Percentiles rank a stretch among this genome's conserved stretches.
Conservation (phyloP, 345 rosid genomes). For the Triadica sebifera region DNA sequence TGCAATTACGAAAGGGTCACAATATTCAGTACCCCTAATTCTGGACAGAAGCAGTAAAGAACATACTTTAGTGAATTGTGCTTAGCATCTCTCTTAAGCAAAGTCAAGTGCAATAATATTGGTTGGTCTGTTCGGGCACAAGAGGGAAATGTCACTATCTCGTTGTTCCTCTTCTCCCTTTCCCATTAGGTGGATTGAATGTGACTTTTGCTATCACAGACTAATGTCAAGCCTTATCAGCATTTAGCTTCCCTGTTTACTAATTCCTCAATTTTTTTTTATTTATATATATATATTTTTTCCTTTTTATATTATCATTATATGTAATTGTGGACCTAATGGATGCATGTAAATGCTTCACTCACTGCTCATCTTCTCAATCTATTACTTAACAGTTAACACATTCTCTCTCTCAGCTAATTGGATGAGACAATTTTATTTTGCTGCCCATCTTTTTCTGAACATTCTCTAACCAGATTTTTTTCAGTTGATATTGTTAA, state of each 20-base stretch:
- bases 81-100: neutral
- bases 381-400: no score
- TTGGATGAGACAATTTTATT: no score
- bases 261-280: no score
- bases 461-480: no score
- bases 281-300: no score
- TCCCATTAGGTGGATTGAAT: slow-evolving; percentile 50
- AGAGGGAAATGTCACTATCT: slow-evolving; percentile 42
- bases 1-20: slow-evolving; percentile 24
- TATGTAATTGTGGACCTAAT: slow-evolving; percentile 31
- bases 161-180: slow-evolving; percentile 43
- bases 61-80: neutral
- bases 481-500: no score
- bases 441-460: no score
- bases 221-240: slow-evolving; percentile 30
- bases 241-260: slow-evolving; percentile 7
- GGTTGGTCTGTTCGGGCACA: slow-evolving; percentile 28
- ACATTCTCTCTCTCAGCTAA: no score
- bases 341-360: neutral
- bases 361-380: neutral
- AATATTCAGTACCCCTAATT: slow-evolving; percentile 28
- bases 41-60: slow-evolving; percentile 1
- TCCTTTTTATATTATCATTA: no score
- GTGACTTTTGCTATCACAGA: slow-evolving; percentile 33
- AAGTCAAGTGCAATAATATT: neutral